phyloP scores from a whole-genome alignment of 2,329 filamentous ascomycete species.

The Sarocladium oryzae region DNA sequence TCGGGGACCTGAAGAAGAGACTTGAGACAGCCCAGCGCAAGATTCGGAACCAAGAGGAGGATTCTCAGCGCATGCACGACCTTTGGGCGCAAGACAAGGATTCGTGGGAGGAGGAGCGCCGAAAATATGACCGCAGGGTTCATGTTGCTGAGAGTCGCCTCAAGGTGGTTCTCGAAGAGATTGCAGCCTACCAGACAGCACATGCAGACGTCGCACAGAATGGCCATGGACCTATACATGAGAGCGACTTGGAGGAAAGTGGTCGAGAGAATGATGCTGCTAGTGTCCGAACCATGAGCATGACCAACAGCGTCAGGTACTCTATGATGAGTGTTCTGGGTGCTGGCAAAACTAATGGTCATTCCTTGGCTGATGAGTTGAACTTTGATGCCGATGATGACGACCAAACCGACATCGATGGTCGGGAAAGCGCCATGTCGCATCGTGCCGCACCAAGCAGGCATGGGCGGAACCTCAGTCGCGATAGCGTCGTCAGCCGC shows the following conservation, averaged over 20 bases:
- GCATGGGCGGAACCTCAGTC: slow-evolving; percentile 49
- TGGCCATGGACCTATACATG: slow-evolving; percentile 29
- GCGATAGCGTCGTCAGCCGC: slow-evolving; percentile 45
- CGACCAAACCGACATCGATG: slow-evolving; percentile 64
- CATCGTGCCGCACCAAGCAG: slow-evolving; percentile 30
- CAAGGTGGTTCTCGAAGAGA: slow-evolving; percentile 77
- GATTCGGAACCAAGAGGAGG: slow-evolving; percentile 72
- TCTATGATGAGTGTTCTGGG: slow-evolving; percentile 54
- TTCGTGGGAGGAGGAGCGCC: slow-evolving; percentile 75
- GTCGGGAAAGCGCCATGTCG: slow-evolving; percentile 56
- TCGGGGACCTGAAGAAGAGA: slow-evolving; percentile 66
- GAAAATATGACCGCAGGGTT: slow-evolving; percentile 74
- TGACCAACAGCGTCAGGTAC: slow-evolving; percentile 66
- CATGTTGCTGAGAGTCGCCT: slow-evolving; percentile 87
- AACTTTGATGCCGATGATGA: slow-evolving; percentile 77
- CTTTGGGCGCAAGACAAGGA: slow-evolving; percentile 82
- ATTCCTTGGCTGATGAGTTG: slow-evolving; percentile 86
- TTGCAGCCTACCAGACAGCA: slow-evolving; percentile 61
- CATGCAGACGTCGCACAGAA: slow-evolving; percentile 36
- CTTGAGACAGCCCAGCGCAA: slow-evolving; percentile 75
- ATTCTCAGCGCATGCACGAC: slow-evolving; percentile 68
- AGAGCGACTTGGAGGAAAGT: slow-evolving; percentile 56
- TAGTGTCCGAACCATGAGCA: slow-evolving; percentile 66
- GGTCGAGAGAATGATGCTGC: slow-evolving; percentile 62
- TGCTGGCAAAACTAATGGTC: slow-evolving; percentile 54